Evolutionary conservation across 441 rosid species (phyloP), one percentile per base, ranked within the genome.

Genomic region (Gossypium schwendimanii): DNA sequence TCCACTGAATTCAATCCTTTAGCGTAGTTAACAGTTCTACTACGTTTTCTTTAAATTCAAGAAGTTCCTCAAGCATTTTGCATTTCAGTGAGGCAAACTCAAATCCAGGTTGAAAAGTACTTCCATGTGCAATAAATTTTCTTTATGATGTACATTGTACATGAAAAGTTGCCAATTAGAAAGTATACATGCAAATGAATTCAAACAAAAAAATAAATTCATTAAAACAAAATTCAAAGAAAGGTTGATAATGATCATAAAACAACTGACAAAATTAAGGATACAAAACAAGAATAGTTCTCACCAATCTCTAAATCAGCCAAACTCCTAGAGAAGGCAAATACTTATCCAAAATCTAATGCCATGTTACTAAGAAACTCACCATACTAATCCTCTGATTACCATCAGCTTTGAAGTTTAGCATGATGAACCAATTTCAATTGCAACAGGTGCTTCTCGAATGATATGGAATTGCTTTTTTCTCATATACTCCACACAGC

Each of bases 261-360:
- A 44, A 24, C 24, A 28, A 58, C 50, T 17, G 15, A 58, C 57
- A 55, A 36, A 69, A 69, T 33, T 33, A 12, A 12, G 33, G 52
- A 49, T 55, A 54, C 62, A 70, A 33, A 41, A 55, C 24, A 58
- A 8, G 64, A 39, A 14, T n/a, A 58, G 47, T 9, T 50, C 21
- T 55, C 49, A 33, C 50, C 50, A 21, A 39, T 36, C 33, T 39
- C 52, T 31, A 52, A 52, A 23, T 57, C 63, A 44, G n/a, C 23
- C 52, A 36, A 57, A 20, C 53, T 58, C 73, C 54, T 18, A 55
- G 63, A 17, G 54, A 59, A 71, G 74, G 24, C 9, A 45, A 71
- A 36, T 9, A 55, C 23, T 53, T 20, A 20, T 55, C 47, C 26
- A 55, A 53, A 36, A 33, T 21, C 36, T 24, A 11, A 55, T 20